Evolutionary conservation across 192 early-diverging fungal genomes (phyloP), one percentile per base, ranked within the genome.

Genomic region (Coemansia brasiliensis): DNA sequence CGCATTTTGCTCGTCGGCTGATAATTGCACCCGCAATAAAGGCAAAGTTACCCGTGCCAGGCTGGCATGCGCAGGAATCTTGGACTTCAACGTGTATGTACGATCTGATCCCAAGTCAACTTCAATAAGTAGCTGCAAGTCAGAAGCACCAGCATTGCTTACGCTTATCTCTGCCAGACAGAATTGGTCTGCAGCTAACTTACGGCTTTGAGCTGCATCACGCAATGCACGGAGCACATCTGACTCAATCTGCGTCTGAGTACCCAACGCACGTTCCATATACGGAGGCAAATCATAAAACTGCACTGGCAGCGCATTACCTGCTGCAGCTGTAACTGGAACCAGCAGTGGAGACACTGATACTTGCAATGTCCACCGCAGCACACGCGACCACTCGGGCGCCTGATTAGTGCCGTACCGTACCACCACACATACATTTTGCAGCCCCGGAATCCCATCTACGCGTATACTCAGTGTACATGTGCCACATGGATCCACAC

Each of bases 341-440:
- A 51, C 61, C 9, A 78, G 25, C 15, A 78, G 41, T 5, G 60
- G 64, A 9, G 57, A 49, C 7, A 72, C 65, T 0, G 74, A 64
- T 2, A 78, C 57, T 49, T 52, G 64, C 52, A 78, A 6, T 7
- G 74, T 61, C 69, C 65, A 67, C 18, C 61, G 39, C 57, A 78
- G 21, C 55, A 63, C 69, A 5, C 74, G 42, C 44, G 57, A 52
- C 74, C 74, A 78, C 16, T 24, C 60, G 0, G 48, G 27, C 1
- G 29, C 44, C 5, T 57, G 45, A 1, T 18, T 25, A 0, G 21
- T 39, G 9, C 48, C 68, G 17, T 78, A 78, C 12, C 65, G 68
- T 35, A 78, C 54, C 0, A 72, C 65, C 15, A 78, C 48, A 13
- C 60, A 48, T 25, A 61, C 63, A 32, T 69, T 69, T 7, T 10